Evolutionary conservation across 768 basidiomycete genomes (phyloP).

Genomic region (Mrakia hoshinonis): DNA sequence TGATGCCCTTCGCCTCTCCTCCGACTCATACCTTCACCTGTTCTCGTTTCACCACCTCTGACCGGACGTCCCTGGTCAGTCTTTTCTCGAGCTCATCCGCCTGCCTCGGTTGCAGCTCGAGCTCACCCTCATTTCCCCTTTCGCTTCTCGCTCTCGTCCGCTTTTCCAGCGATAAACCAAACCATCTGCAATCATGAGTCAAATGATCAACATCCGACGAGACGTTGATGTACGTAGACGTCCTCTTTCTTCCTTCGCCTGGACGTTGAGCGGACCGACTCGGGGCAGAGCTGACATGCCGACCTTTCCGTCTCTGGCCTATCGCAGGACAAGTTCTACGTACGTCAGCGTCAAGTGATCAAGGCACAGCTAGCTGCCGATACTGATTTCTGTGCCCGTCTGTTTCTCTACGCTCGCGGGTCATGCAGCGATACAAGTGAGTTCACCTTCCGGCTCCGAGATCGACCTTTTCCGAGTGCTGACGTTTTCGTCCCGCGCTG

Average conservation of each 20-base stretch:
- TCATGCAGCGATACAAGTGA: slow-evolving; percentile 60
- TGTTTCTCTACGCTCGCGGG: neutral
- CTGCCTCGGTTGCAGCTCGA: neutral
- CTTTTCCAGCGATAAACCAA: slow-evolving; percentile 18
- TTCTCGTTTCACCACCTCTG: neutral
- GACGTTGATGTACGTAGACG: slow-evolving; percentile 59
- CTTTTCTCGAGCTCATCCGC: neutral
- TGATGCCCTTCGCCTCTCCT: slow-evolving; percentile 23
- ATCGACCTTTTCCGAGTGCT: slow-evolving; percentile 23
- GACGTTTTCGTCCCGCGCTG: neutral
- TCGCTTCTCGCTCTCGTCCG: neutral
- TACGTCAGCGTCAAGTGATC: neutral
- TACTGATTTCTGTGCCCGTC: neutral
- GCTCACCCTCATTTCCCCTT: neutral
- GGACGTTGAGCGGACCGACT: neutral
- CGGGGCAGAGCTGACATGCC: neutral
- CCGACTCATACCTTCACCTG: neutral
- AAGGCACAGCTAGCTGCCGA: neutral
- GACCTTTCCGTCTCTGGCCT: neutral
- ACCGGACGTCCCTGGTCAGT: neutral
- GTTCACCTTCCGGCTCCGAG: slow-evolving; percentile 30
- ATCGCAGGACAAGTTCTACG: slow-evolving; percentile 71
- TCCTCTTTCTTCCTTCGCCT: no score
- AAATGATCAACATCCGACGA: slow-evolving; percentile 83
- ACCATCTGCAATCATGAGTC: slow-evolving; percentile 40